These are phyloP conservation scores for Amauroascus niger DNA, from an alignment of 2,329 filamentous ascomycete genomes.

Conservation along the genomic window DNA sequence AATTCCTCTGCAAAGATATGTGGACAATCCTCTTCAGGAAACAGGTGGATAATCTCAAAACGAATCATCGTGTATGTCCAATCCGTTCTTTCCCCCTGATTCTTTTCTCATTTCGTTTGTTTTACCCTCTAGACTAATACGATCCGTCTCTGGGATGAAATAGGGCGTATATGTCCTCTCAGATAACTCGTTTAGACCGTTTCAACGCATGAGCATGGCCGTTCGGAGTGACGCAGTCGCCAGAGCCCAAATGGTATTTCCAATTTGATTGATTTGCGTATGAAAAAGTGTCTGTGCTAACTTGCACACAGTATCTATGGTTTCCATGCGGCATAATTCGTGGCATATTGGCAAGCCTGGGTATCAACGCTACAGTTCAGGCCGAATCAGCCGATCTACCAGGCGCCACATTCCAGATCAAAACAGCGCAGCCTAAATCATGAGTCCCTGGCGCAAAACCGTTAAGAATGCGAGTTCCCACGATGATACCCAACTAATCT, in stretches of 20 bases:
- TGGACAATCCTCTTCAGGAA: conserved; percentile 93
- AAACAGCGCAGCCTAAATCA: conserved; percentile 61
- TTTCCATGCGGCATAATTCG: conserved; percentile 90
- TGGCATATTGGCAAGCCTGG: conserved; percentile 83
- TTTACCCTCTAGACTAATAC: not conserved
- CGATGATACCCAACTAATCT: too few species aligned
- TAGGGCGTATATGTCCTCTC: conserved; percentile 92
- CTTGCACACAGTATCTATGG: conserved; percentile 66
- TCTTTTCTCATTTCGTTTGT: not conserved
- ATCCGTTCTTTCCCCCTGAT: conserved; percentile 18
- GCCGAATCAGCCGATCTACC: conserved; percentile 83
- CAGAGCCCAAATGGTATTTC: conserved; percentile 63
- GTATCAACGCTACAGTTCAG: conserved; percentile 81
- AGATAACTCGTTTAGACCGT: conserved; percentile 81
- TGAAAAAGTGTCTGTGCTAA: not conserved
- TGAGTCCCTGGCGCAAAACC: conserved; percentile 27
- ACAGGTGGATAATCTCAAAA: conserved; percentile 97
- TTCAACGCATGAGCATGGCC: conserved; percentile 81
- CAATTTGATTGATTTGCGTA: not conserved
- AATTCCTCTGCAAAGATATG: conserved; percentile 96
- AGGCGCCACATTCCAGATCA: conserved; percentile 88
- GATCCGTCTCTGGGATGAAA: not conserved
- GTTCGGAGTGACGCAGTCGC: conserved; percentile 61
- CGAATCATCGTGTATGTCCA: conserved; percentile 67
- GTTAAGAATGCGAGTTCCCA: not conserved